These are phyloP conservation scores for Insectozyma bohioensis DNA, from an alignment of 1,139 yeast species.

Conservation along the genomic window DNA sequence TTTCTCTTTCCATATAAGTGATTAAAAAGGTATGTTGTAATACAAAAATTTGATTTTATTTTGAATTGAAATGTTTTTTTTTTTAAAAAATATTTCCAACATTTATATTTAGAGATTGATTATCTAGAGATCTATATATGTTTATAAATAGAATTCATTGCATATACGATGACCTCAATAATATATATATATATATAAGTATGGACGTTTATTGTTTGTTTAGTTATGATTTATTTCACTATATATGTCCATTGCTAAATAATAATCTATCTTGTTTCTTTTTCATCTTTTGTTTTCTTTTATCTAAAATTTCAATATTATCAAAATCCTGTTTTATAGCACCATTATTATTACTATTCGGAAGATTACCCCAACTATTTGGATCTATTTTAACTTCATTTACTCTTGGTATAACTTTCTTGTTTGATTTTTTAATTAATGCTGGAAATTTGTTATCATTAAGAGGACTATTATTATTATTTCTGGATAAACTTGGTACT, in stretches of 20 bases:
- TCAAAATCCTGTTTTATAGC: constrained; percentile 9
- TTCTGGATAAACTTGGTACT: constrained; percentile 4
- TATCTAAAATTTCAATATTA: constrained; percentile 20
- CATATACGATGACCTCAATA: no score
- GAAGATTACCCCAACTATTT: constrained; percentile 23
- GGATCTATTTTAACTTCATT: constrained; percentile 32
- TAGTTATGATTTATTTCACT: background rate
- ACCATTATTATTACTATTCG: background rate
- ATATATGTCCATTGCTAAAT: constrained; percentile 5
- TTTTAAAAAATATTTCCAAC: no score
- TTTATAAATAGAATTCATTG: no score
- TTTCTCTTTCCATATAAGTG: no score
- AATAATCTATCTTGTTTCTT: constrained; percentile 26
- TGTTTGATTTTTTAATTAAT: constrained; percentile 35
- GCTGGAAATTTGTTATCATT: constrained; percentile 38
- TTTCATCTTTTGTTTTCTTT: constrained; percentile 29
- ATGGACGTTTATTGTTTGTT: no score
- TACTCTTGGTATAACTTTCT: constrained; percentile 40
- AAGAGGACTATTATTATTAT: constrained; percentile 5
- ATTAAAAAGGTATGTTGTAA: no score
- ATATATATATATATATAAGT: no score
- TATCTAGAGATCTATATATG: no score
- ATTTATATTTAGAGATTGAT: no score
- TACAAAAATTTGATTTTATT: no score
- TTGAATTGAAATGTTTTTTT: no score